phyloP scores from a whole-genome alignment of 192 early-diverging fungal genomes.

The Chytriomyces confervae region DNA sequence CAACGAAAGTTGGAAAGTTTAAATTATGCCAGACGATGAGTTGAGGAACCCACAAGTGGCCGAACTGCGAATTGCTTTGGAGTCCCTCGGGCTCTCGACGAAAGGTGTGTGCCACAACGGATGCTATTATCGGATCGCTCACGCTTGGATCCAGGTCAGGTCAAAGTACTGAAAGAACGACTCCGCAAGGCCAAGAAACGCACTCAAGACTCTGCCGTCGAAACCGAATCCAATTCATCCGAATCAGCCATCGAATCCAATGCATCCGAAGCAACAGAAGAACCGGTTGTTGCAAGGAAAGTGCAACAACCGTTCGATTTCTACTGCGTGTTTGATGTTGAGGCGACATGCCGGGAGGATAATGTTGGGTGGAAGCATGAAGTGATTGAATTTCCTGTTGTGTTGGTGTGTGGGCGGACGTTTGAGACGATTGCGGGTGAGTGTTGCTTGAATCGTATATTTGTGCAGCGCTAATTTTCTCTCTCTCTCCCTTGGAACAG shows the following conservation, averaged over 20 bases:
- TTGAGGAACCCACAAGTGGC: too few species aligned
- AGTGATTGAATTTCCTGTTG: conserved; percentile 82
- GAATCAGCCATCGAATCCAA: too few species aligned
- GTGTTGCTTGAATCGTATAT: neutral
- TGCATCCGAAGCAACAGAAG: neutral
- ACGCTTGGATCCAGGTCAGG: neutral
- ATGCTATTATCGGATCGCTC: neutral
- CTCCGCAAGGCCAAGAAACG: neutral
- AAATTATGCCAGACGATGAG: too few species aligned
- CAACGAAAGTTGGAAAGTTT: too few species aligned
- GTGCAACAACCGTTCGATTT: conserved; percentile 59
- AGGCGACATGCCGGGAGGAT: conserved; percentile 73
- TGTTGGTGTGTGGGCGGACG: conserved; percentile 66
- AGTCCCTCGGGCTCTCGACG: conserved; percentile 5
- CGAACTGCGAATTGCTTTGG: neutral
- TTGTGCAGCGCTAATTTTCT: too few species aligned
- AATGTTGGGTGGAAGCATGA: conserved; percentile 52
- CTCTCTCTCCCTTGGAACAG: conserved; percentile 1
- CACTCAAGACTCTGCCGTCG: neutral
- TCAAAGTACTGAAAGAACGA: conserved; percentile 11
- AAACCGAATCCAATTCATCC: neutral
- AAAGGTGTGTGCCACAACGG: neutral
- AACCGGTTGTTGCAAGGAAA: neutral
- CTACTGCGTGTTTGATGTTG: conserved; percentile 76
- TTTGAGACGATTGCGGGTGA: conserved; percentile 54